Percentiles rank a stretch among this genome's conserved stretches.
phyloP scores from a whole-genome alignment of 2,329 filamentous ascomycete species.

The Amylocarpus encephaloides region DNA sequence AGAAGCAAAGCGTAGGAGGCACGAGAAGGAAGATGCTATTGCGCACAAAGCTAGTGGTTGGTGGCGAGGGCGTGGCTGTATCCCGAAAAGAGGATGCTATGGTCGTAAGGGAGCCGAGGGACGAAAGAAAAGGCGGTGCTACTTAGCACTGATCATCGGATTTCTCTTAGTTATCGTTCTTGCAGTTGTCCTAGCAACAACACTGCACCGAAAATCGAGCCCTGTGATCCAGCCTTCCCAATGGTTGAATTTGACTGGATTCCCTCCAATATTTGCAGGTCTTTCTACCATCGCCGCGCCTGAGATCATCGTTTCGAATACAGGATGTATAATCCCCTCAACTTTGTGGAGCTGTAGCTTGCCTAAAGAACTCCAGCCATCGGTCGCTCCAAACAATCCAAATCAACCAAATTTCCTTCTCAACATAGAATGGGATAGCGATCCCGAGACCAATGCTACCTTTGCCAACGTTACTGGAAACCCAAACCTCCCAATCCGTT shows the following conservation, averaged over 20 bases:
- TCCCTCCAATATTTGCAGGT: constrained; percentile 80
- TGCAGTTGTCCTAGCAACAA: constrained; percentile 50
- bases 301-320: constrained; percentile 55
- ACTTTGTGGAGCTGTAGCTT: constrained; percentile 83
- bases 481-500: constrained; percentile 19
- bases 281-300: constrained; percentile 72
- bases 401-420: constrained; percentile 74
- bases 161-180: constrained; percentile 51
- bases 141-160: constrained; percentile 44
- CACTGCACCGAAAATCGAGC: constrained; percentile 39
- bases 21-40: constrained; percentile 60
- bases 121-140: constrained; percentile 56
- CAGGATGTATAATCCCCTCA: constrained; percentile 63
- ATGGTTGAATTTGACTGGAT: constrained; percentile 82
- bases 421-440: constrained; percentile 68
- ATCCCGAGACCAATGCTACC: constrained; percentile 38
- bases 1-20: constrained; percentile 42
- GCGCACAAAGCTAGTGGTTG: constrained; percentile 52
- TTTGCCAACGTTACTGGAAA: constrained; percentile 35
- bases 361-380: constrained; percentile 68
- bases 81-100: constrained; percentile 58
- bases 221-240: constrained; percentile 37
- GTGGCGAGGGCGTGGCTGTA: constrained; percentile 60
- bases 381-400: constrained; percentile 54
- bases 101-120: constrained; percentile 58